Evolutionary conservation across 768 basidiomycete species (phyloP).

Genomic region (Panaeolus papilionaceus): DNA sequence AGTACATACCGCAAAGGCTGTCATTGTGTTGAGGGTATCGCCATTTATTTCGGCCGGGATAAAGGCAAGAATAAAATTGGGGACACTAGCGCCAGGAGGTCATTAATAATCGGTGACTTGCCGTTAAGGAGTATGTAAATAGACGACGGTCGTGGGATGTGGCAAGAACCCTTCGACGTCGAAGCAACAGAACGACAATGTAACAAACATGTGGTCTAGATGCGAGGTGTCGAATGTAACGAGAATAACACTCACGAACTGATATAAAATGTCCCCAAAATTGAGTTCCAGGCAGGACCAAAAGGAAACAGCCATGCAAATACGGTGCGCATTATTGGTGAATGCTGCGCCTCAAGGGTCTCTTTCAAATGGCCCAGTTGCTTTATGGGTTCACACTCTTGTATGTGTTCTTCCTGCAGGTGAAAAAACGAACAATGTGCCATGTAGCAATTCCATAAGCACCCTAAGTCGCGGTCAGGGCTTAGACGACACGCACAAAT

Average conservation of each 20-base stretch:
- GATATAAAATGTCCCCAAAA: slow-evolving; percentile 94
- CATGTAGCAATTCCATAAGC: slow-evolving; percentile 11
- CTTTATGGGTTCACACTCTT: slow-evolving; percentile 46
- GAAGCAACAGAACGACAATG: background rate
- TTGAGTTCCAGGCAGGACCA: slow-evolving; percentile 87
- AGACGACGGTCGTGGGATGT: slow-evolving; percentile 11
- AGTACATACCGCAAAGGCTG: slow-evolving; percentile 81
- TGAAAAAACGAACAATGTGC: slow-evolving; percentile 4
- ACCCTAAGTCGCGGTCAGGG: slow-evolving; percentile 12
- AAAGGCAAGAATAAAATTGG: slow-evolving; percentile 94
- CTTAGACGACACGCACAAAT: slow-evolving; percentile 27
- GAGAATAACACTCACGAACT: slow-evolving; percentile 74
- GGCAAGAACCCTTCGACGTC: background rate
- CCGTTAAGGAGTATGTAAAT: background rate
- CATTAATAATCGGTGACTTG: slow-evolving; percentile 20
- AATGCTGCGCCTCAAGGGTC: slow-evolving; percentile 65
- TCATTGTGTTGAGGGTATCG: slow-evolving; percentile 92
- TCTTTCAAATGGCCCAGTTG: slow-evolving; percentile 64
- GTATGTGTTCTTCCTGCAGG: slow-evolving; percentile 47
- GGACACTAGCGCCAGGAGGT: slow-evolving; percentile 59
- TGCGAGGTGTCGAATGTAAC: slow-evolving; percentile 12
- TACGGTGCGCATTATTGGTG: slow-evolving; percentile 78
- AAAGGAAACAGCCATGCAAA: slow-evolving; percentile 89
- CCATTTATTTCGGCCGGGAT: slow-evolving; percentile 89
- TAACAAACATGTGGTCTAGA: background rate